These are phyloP conservation scores for Ceratonia siliqua DNA, from an alignment of 306 rosid species.

Conservation along the genomic window DNA sequence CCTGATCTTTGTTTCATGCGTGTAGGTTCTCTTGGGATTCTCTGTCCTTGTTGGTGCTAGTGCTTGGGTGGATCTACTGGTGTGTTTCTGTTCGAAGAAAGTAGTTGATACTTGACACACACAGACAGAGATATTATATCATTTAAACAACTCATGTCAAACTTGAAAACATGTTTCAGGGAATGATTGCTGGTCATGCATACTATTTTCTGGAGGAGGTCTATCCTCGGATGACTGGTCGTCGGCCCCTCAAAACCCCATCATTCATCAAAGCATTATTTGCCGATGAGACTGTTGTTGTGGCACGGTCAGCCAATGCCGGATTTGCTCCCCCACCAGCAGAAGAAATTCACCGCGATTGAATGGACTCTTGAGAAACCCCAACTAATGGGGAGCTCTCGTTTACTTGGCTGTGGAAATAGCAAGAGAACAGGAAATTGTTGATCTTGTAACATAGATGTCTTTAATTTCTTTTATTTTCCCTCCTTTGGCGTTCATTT, in stretches of 20 bases:
- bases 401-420: neutral
- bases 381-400: neutral
- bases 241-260: slow-evolving; percentile 86
- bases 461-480: slow-evolving; percentile 15
- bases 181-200: slow-evolving; percentile 98
- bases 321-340: slow-evolving; percentile 83
- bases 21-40: slow-evolving; percentile 89
- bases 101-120: slow-evolving; percentile 11
- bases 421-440: slow-evolving; percentile 26
- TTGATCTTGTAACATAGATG: slow-evolving; percentile 54
- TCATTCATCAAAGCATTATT: slow-evolving; percentile 81
- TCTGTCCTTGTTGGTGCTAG: slow-evolving; percentile 97
- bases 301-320: slow-evolving; percentile 71
- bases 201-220: slow-evolving; percentile 95
- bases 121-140: neutral
- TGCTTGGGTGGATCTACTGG: slow-evolving; percentile 97
- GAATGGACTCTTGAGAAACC: slow-evolving; percentile 16
- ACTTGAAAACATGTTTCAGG: slow-evolving; percentile 52
- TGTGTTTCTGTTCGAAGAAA: slow-evolving; percentile 36
- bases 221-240: slow-evolving; percentile 89
- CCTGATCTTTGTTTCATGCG: neutral
- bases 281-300: slow-evolving; percentile 87
- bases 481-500: slow-evolving; percentile 37
- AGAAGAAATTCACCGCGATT: slow-evolving; percentile 66
- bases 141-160: neutral